Evolutionary conservation across 2,329 filamentous ascomycete species (phyloP).

Genomic region (Aciculosporium take): DNA sequence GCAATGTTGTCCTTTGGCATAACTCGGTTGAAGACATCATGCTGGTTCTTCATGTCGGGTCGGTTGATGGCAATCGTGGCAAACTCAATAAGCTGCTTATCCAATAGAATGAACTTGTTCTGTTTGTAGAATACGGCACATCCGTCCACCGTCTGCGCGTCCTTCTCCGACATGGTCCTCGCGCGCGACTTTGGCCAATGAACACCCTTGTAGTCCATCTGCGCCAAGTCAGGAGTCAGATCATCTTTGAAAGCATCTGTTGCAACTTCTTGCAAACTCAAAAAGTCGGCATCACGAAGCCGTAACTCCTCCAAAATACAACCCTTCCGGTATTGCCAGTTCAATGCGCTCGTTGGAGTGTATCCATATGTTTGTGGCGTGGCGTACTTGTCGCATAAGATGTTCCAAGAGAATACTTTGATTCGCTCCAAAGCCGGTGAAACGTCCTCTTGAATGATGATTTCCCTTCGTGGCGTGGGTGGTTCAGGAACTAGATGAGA

Average conservation of each 20-base stretch:
- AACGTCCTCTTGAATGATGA: slow-evolving; percentile 60
- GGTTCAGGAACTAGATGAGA: slow-evolving; percentile 52
- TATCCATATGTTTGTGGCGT: slow-evolving; percentile 80
- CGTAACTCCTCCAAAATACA: slow-evolving; percentile 74
- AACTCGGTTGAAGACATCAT: slow-evolving; percentile 95
- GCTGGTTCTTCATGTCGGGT: slow-evolving; percentile 91
- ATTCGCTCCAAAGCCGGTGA: slow-evolving; percentile 51
- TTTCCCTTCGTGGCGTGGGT: slow-evolving; percentile 60
- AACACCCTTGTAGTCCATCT: slow-evolving; percentile 82
- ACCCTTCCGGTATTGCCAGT: slow-evolving; percentile 76
- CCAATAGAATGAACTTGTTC: slow-evolving; percentile 83
- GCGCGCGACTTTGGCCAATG: slow-evolving; percentile 85
- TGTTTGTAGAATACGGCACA: slow-evolving; percentile 95
- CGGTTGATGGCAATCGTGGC: slow-evolving; percentile 83
- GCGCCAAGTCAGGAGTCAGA: slow-evolving; percentile 74
- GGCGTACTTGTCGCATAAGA: slow-evolving; percentile 85
- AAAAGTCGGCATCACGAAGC: slow-evolving; percentile 68
- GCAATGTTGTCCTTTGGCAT: slow-evolving; percentile 98
- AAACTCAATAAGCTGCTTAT: slow-evolving; percentile 91
- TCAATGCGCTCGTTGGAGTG: slow-evolving; percentile 64
- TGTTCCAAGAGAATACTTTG: slow-evolving; percentile 87
- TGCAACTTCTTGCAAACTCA: slow-evolving; percentile 89
- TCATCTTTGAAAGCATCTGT: slow-evolving; percentile 83
- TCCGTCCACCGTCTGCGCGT: slow-evolving; percentile 81
- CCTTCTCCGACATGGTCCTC: slow-evolving; percentile 80